These are phyloP conservation scores for Myriangium duriaei DNA, from an alignment of 2,329 filamentous ascomycete genomes.

Conservation along the genomic window DNA sequence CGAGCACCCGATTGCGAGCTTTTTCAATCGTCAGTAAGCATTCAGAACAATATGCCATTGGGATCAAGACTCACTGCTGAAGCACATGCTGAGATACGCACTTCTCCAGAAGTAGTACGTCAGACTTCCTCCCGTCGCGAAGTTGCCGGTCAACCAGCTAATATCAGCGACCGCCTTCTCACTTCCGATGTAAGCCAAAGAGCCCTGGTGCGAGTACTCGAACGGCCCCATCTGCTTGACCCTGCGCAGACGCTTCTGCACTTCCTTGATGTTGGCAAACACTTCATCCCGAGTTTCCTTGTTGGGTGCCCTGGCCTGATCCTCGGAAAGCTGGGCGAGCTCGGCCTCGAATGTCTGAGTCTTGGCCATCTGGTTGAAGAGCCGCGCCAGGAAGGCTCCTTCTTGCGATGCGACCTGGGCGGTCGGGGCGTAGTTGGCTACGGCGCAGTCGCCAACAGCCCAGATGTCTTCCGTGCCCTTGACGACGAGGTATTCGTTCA, in stretches of 20 bases:
- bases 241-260: conserved; percentile 76
- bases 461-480: conserved; percentile 95
- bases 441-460: conserved; percentile 94
- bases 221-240: conserved; percentile 95
- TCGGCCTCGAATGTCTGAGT: conserved; percentile 69
- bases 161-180: conserved; percentile 97
- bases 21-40: too few species aligned
- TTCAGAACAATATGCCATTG: conserved; percentile 7
- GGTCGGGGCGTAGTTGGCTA: conserved; percentile 94
- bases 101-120: conserved; percentile 98
- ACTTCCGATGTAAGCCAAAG: conserved; percentile 92
- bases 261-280: conserved; percentile 66
- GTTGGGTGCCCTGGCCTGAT: conserved; percentile 53
- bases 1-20: conserved; percentile 90
- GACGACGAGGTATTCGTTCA: conserved; percentile 98
- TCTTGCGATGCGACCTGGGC: conserved; percentile 95
- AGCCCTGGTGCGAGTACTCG: conserved; percentile 96
- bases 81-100: conserved; percentile 99
- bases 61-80: conserved; percentile 84
- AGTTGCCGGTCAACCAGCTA: conserved; percentile 92
- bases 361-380: conserved; percentile 99
- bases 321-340: conserved; percentile 54
- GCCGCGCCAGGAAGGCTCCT: conserved; percentile 81
- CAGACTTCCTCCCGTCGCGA: conserved; percentile 74
- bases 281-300: conserved; percentile 34